Conservation (phyloP, 1,284 basidiomycete genomes). For the Hortiboletus rubellus region DNA sequence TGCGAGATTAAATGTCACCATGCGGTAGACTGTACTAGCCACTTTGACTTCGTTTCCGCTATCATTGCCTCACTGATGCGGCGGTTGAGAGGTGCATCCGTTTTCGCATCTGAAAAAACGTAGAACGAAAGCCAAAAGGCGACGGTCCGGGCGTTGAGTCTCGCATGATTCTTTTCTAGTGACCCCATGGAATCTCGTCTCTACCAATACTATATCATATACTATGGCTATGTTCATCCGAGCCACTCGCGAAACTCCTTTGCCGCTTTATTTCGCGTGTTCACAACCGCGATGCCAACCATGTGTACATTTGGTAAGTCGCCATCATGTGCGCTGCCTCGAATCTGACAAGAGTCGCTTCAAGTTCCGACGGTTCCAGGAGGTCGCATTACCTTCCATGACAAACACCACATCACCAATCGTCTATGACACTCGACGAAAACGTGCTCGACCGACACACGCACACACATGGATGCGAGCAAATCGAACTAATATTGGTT, state of each 20-base stretch:
- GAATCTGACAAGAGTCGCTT: not conserved
- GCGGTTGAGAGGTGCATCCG: not conserved
- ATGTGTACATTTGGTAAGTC: not conserved
- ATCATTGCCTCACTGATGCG: conserved; percentile 15
- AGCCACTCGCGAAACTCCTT: not conserved
- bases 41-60: not conserved
- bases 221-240: not conserved
- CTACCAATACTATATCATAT: too few species aligned
- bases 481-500: not conserved
- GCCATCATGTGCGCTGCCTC: not conserved
- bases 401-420: not conserved
- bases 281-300: not conserved
- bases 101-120: conserved; percentile 1
- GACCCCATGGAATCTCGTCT: not conserved
- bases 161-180: not conserved
- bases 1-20: not conserved
- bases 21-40: not conserved
- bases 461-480: not conserved
- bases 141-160: not conserved
- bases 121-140: not conserved
- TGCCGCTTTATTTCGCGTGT: not conserved
- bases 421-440: not conserved
- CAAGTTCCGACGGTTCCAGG: not conserved
- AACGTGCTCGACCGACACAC: not conserved
- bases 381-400: not conserved